These are phyloP conservation scores for Pleurotus cornucopiae DNA, from an alignment of 768 basidiomycete species.

Conservation along the genomic window DNA sequence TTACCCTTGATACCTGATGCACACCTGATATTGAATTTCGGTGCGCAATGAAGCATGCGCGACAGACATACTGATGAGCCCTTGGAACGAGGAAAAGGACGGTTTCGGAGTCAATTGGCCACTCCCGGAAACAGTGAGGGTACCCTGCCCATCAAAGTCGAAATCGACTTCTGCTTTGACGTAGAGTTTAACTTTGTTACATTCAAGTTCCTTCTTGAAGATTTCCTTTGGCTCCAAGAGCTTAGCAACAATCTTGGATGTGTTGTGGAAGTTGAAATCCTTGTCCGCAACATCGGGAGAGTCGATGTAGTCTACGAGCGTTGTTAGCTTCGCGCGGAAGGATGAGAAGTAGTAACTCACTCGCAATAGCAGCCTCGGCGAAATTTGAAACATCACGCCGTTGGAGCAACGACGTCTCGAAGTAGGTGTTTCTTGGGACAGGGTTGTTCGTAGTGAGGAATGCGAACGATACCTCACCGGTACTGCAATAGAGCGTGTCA, in stretches of 20 bases:
- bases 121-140: slow-evolving; percentile 1
- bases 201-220: neutral
- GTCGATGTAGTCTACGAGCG: neutral
- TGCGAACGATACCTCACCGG: slow-evolving; percentile 1
- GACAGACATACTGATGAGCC: neutral
- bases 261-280: slow-evolving; percentile 1
- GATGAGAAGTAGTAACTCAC: neutral
- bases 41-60: too few species aligned
- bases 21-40: neutral
- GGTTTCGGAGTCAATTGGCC: slow-evolving; percentile 2
- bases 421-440: neutral
- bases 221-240: slow-evolving; percentile 1
- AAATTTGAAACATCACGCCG: slow-evolving; percentile 1
- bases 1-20: slow-evolving; percentile 1
- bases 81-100: neutral
- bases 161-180: slow-evolving; percentile 5
- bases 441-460: slow-evolving; percentile 1
- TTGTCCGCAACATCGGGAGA: slow-evolving; percentile 1
- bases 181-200: slow-evolving; percentile 1
- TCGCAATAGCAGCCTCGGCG: neutral
- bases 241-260: slow-evolving; percentile 5
- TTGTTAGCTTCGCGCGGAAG: too few species aligned
- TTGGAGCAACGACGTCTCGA: neutral
- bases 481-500: neutral
- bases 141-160: slow-evolving; percentile 1